Conservation (phyloP, 2,329 filamentous ascomycete genomes). For the Apiospora koreana region DNA sequence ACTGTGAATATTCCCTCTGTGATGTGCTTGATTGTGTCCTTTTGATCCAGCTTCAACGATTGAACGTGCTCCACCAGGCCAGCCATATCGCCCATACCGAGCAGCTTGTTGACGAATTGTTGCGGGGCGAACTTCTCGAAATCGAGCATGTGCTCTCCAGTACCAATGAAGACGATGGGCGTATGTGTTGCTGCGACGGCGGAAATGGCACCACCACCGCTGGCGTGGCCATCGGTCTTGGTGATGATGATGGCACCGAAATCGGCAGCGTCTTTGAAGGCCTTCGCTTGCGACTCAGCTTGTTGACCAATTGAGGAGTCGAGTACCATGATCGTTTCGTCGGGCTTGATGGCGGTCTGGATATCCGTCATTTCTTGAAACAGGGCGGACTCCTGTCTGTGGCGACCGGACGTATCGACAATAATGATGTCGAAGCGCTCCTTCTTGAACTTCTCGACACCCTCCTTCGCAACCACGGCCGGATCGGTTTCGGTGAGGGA, state of each 20-base stretch:
- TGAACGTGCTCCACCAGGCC: conserved; percentile 96
- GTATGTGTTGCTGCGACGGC: conserved; percentile 95
- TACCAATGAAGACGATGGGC: conserved; percentile 97
- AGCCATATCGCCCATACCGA: conserved; percentile 97
- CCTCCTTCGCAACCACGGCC: conserved; percentile 88
- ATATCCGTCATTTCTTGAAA: conserved; percentile 99
- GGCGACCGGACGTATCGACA: conserved; percentile 93
- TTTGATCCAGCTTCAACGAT: conserved; percentile 91
- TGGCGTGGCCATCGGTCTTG: conserved; percentile 95
- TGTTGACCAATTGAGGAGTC: conserved; percentile 96
- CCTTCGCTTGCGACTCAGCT: conserved; percentile 89
- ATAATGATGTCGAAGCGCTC: conserved; percentile 98
- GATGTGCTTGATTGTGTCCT: conserved; percentile 99
- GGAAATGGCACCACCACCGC: conserved; percentile 94
- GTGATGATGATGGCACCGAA: conserved; percentile 99
- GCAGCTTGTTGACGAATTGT: conserved; percentile 88
- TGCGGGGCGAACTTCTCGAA: conserved; percentile 90
- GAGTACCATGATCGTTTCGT: conserved; percentile 98
- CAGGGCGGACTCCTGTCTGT: conserved; percentile 90
- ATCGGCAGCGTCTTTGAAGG: conserved; percentile 95
- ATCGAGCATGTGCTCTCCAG: conserved; percentile 95
- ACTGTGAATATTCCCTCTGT: conserved; percentile 95
- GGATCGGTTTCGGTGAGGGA: conserved; percentile 96
- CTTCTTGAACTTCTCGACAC: conserved; percentile 99
- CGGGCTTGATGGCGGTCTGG: conserved; percentile 82